phyloP scores from a whole-genome alignment of 345 rosid genomes.

The Excoecaria cochinchinensis region DNA sequence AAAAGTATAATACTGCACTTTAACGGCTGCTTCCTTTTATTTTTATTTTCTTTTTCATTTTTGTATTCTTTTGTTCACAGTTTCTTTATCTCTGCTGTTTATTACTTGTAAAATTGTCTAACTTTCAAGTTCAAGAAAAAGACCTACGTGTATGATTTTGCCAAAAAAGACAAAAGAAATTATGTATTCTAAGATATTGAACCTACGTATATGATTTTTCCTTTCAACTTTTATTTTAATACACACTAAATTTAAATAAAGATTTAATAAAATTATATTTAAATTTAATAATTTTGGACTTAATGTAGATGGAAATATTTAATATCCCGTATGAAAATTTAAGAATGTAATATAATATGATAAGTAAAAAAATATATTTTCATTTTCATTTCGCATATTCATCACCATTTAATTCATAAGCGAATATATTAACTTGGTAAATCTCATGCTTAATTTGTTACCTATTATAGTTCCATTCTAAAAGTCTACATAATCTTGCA shows the following conservation, averaged over 20 bases:
- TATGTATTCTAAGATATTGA: too few relatives aligned
- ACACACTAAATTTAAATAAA: too few relatives aligned
- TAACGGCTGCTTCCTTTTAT: not conserved
- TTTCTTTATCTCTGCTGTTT: not conserved
- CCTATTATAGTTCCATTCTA: not conserved
- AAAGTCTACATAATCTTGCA: not conserved
- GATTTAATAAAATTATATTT: too few relatives aligned
- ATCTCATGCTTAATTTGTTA: not conserved
- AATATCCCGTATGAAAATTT: too few relatives aligned
- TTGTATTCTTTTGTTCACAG: not conserved
- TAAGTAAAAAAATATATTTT: not conserved
- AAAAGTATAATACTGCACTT: slow-evolving; percentile 3
- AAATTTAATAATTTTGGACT: too few relatives aligned
- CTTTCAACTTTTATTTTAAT: too few relatives aligned
- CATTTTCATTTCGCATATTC: not conserved
- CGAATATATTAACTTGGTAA: not conserved
- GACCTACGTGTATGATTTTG: too few relatives aligned
- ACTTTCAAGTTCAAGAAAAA: not conserved
- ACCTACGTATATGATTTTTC: too few relatives aligned
- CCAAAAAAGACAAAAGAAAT: not conserved
- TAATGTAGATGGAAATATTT: too few relatives aligned
- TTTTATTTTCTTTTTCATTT: not conserved
- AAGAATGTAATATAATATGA: too few relatives aligned
- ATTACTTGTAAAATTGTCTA: slow-evolving; percentile 4
- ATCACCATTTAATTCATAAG: not conserved